phyloP scores from a whole-genome alignment of 1,284 basidiomycete species.

The Afroboletus lepidellus region DNA sequence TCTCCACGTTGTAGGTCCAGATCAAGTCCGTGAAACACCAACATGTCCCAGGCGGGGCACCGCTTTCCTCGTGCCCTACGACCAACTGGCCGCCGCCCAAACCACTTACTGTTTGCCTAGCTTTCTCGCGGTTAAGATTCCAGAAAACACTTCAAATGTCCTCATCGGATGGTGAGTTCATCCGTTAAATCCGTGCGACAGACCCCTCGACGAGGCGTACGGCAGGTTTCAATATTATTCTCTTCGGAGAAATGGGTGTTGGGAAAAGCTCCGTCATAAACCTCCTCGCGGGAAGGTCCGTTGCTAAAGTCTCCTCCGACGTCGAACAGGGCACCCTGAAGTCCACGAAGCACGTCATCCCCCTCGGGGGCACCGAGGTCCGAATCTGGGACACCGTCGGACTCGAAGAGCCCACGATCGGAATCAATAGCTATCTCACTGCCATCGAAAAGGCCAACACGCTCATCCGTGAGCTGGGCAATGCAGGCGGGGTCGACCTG shows the following conservation, averaged over 20 bases:
- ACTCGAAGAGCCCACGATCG: constrained; percentile 37
- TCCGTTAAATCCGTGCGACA: neutral
- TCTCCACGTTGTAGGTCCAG: constrained; percentile 17
- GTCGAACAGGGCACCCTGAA: constrained; percentile 26
- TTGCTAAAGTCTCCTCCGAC: constrained; percentile 32
- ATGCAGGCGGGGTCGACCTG: constrained; percentile 35
- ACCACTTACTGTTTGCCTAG: neutral
- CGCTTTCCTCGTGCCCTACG: constrained; percentile 8
- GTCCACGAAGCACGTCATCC: constrained; percentile 22
- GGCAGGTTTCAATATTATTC: constrained; percentile 25
- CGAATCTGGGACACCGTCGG: constrained; percentile 42
- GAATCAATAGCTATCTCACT: constrained; percentile 26
- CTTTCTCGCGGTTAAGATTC: constrained; percentile 8
- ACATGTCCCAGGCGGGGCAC: constrained; percentile 5
- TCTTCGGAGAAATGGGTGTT: constrained; percentile 33
- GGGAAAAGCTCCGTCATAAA: constrained; percentile 37
- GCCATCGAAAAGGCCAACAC: constrained; percentile 37
- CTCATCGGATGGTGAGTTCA: constrained; percentile 17
- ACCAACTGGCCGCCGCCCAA: neutral
- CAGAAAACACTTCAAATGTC: constrained; percentile 14
- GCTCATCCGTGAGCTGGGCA: constrained; percentile 33
- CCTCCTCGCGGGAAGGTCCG: constrained; percentile 24
- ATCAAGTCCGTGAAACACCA: constrained; percentile 7
- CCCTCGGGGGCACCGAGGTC: constrained; percentile 9
- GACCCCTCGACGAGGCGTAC: neutral